Conservation (phyloP, 1,139 yeast genomes). For the Pichia sp. region DNA sequence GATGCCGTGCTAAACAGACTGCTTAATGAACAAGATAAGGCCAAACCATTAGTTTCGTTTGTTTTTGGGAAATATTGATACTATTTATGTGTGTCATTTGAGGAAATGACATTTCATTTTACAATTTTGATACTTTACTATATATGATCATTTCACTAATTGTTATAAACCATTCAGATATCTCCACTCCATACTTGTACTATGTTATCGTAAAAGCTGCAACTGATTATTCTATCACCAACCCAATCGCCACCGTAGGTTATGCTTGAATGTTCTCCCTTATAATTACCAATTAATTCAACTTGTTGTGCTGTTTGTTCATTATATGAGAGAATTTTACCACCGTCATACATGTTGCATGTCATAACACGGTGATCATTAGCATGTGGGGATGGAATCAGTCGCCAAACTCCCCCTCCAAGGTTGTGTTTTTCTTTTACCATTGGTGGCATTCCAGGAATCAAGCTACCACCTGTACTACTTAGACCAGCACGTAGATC, state of each 20-base stretch:
- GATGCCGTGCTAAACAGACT: slow-evolving; percentile 29
- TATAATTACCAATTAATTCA: slow-evolving; percentile 47
- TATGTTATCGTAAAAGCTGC: slow-evolving; percentile 85
- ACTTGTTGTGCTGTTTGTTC: slow-evolving; percentile 35
- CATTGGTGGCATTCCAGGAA: slow-evolving; percentile 48
- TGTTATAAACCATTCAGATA: not conserved
- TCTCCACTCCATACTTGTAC: slow-evolving; percentile 61
- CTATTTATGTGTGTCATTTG: not conserved
- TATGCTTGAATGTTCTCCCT: slow-evolving; percentile 81
- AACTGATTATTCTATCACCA: slow-evolving; percentile 54
- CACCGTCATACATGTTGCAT: slow-evolving; percentile 97
- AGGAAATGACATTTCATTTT: not conserved
- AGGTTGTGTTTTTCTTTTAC: slow-evolving; percentile 44
- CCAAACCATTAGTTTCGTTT: slow-evolving; percentile 24
- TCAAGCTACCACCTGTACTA: slow-evolving; percentile 37
- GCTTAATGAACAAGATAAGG: slow-evolving; percentile 20
- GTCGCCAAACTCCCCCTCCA: slow-evolving; percentile 95
- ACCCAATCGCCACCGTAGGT: slow-evolving; percentile 95
- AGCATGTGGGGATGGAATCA: slow-evolving; percentile 55
- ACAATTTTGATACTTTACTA: not conserved
- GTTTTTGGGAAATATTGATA: slow-evolving; percentile 24
- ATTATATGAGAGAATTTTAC: slow-evolving; percentile 49
- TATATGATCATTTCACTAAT: not conserved
- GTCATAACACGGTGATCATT: slow-evolving; percentile 48
- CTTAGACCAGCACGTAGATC: slow-evolving; percentile 53